Evolutionary conservation across 2,329 filamentous ascomycete genomes (phyloP), one percentile per base, ranked within the genome.

Genomic region (Scleromitrula shiraiana): DNA sequence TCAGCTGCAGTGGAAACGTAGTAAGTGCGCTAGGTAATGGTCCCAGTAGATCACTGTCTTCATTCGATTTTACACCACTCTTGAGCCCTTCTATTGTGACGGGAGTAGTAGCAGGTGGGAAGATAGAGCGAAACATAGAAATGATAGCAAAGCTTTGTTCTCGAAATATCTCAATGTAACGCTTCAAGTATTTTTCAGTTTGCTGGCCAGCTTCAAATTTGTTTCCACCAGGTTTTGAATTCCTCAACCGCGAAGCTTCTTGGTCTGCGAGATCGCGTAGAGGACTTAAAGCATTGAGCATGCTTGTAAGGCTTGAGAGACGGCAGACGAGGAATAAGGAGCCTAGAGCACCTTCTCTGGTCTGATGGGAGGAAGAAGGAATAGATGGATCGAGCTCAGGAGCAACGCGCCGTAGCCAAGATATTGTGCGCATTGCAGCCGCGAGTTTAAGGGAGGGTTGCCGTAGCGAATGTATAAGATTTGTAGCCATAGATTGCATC

Each of bases 71-170:
- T 15, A 55, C 38, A 8, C 56, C 46, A 4, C 9, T 29, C 26
- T 44, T 59, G 24, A 47, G 43, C n/a, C 50, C 50, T 24, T 57
- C 53, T 40, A 41, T 56, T 50, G 12, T 52, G 41, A 19, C 38
- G 2, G 50, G 40, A 1, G 53, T 37, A 9, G 51, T 44, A 14
- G 57, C 23, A 12, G 77, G 73, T 0, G 85, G 82, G 60, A 95
- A 95, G 46, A 97, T 88, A 60, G 85, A 93, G 60, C 83, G 87
- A 67, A 94, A 96, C 76, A 97, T 88, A 50, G 88, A 95, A 23
- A 97, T 81, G 51, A 97, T 95, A 36, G 84, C 86, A 65, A 98
- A 98, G 63, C 88, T 95, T 67, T 98, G 93, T 67, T 98, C 93
- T 44, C 93, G 85, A 65, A 97, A 97, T 23, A 98, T 89, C 64